Evolutionary conservation across 164 flowering plant species (phyloP).

Genomic region (Nymphaea colorata): DNA sequence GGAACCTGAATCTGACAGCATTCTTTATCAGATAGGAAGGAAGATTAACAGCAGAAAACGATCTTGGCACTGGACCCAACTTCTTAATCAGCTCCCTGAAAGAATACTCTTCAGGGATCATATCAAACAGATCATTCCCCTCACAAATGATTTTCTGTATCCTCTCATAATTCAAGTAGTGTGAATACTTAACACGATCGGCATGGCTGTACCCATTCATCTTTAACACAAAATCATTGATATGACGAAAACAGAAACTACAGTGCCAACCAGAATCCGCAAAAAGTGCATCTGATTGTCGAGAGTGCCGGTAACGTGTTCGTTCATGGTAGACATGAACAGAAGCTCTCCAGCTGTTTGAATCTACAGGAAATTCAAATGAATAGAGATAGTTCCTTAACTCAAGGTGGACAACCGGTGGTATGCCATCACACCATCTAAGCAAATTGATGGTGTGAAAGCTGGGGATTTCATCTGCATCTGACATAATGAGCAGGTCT

Average conservation of each 20-base stretch:
- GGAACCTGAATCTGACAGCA: conserved; percentile 32
- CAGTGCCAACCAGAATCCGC: conserved; percentile 48
- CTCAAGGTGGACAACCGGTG: conserved; percentile 31
- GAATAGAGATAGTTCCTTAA: conserved; percentile 32
- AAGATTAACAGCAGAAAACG: conserved; percentile 31
- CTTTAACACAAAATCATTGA: conserved; percentile 30
- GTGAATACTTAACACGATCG: conserved; percentile 20
- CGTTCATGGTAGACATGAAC: conserved; percentile 16
- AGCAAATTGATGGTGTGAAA: conserved; percentile 26
- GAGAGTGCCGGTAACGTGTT: conserved; percentile 25
- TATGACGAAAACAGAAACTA: conserved; percentile 31
- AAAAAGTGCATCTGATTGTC: conserved; percentile 22
- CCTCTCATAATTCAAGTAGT: conserved; percentile 19
- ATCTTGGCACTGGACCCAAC: conserved; percentile 31
- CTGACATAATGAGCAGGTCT: conserved; percentile 36
- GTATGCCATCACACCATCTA: conserved; percentile 35
- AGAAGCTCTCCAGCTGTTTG: conserved; percentile 31
- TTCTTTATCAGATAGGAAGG: conserved; percentile 32
- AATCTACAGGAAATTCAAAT: conserved; percentile 39
- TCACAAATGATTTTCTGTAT: conserved; percentile 28
- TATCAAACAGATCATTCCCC: conserved; percentile 35
- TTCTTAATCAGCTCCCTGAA: conserved; percentile 27
- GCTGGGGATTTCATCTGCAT: conserved; percentile 38
- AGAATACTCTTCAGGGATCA: conserved; percentile 40
- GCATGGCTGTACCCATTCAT: conserved; percentile 47